Base-by-base conservation (phyloP, 345 rosid species). In the Camelina laxa region DNA sequence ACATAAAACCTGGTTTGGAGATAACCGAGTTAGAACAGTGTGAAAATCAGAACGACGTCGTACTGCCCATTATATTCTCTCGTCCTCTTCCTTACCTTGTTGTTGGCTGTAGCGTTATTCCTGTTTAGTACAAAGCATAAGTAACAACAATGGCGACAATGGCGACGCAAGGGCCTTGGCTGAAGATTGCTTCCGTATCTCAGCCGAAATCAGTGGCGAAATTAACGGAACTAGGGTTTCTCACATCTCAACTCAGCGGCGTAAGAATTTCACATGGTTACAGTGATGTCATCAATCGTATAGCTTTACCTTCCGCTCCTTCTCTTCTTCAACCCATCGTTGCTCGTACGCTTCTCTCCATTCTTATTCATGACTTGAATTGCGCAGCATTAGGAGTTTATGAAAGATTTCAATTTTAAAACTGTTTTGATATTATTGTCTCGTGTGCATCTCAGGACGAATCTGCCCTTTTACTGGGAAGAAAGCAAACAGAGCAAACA, bases 391-490 rank as follows among this genome's bases (percentile, higher is more conserved):
- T 15, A 44, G 19, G 49, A 44, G 17, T 15, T 44, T 15, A 6
- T 44, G 17, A 15, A n/a, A 44, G 9, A 41, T 41, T 41, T 13
- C n/a, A 41, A 41, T 13, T 54, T 59, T 67, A 53, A 35, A 47
- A 58, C 42, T 75, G 33, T 72, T 48, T 58, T 27, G 22, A 15
- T 60, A 27, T 27, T 0, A 27, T 27, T 27, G 30, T 27, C 30
- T 24, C 27, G 4, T 24, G 27, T 24, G 27, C 13, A 10, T 15
- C 12, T 38, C 86, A 94, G 98, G 97, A 16, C 79, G 98, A 70
- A 77, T 91, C 17, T 94, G 98, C 19, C 97, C 95, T 22, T 87
- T 93, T 59, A 93, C 98, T 0, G 97, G 97, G 53, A 91, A 91
- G 89, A 94, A 84, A 67, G 82, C 98, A 11, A 93, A 91, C 88